Percentiles rank a stretch among this genome's conserved stretches.
These are phyloP conservation scores for Trichoderma hamatum DNA, from an alignment of 2,329 filamentous ascomycete species.

Conservation along the genomic window DNA sequence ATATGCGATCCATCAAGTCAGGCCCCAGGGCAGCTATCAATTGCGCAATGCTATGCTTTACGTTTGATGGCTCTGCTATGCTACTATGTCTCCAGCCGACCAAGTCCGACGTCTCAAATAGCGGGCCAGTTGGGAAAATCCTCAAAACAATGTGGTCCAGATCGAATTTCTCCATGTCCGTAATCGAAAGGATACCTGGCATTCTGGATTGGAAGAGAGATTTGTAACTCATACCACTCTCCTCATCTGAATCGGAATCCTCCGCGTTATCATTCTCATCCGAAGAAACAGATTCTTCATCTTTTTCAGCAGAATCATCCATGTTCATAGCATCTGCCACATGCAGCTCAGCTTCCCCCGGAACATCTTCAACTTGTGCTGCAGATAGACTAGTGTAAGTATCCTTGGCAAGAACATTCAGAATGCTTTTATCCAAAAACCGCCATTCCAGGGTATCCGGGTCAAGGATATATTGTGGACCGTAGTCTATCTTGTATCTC, in stretches of 20 bases:
- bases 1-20: slow-evolving; percentile 58
- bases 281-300: neutral
- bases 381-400: slow-evolving; percentile 57
- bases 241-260: slow-evolving; percentile 29
- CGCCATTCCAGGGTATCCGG: slow-evolving; percentile 67
- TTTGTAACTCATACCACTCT: slow-evolving; percentile 32
- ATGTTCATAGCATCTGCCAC: neutral
- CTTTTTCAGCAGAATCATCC: neutral
- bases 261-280: slow-evolving; percentile 14
- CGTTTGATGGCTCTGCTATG: slow-evolving; percentile 51
- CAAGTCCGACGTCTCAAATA: slow-evolving; percentile 55
- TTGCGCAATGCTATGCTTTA: slow-evolving; percentile 68
- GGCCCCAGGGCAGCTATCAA: slow-evolving; percentile 67
- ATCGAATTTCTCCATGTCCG: slow-evolving; percentile 57
- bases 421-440: slow-evolving; percentile 55
- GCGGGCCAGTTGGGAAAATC: slow-evolving; percentile 43
- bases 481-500: slow-evolving; percentile 81
- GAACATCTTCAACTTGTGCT: slow-evolving; percentile 16
- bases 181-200: slow-evolving; percentile 64
- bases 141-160: slow-evolving; percentile 62
- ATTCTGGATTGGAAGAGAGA: slow-evolving; percentile 64
- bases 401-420: slow-evolving; percentile 55
- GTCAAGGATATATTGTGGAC: slow-evolving; percentile 73
- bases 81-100: slow-evolving; percentile 60
- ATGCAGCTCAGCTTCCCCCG: neutral